Percentiles rank a stretch among this genome's conserved stretches.
Evolutionary conservation across 768 basidiomycete species (phyloP).

Genomic region (Mycena crocata): DNA sequence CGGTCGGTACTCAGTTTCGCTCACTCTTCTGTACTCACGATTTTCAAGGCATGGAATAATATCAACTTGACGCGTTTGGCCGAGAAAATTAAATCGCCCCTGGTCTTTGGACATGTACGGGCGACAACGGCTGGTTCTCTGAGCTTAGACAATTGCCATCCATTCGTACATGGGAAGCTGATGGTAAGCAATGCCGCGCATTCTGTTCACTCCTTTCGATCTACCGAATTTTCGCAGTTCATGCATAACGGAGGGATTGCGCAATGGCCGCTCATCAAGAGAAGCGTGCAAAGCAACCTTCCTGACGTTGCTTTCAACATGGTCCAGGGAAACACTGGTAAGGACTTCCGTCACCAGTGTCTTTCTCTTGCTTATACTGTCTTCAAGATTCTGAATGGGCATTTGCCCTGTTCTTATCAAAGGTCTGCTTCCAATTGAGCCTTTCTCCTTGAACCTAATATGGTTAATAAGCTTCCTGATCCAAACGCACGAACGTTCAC

Average conservation of each 20-base stretch:
- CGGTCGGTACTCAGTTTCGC: constrained; percentile 59
- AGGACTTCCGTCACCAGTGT: constrained; percentile 14
- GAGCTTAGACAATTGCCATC: constrained; percentile 95
- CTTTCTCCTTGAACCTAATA: constrained; percentile 17
- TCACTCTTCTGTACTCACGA: not conserved
- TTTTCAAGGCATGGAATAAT: constrained; percentile 92
- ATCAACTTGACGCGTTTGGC: constrained; percentile 92
- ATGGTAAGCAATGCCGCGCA: constrained; percentile 68
- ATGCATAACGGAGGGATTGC: constrained; percentile 98
- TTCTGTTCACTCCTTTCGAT: constrained; percentile 3
- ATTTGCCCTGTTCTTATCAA: constrained; percentile 91
- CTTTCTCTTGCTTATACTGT: constrained; percentile 4
- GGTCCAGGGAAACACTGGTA: constrained; percentile 94
- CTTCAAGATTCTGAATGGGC: constrained; percentile 93
- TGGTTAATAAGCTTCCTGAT: constrained; percentile 75
- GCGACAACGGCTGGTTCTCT: constrained; percentile 93
- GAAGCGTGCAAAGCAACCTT: constrained; percentile 79
- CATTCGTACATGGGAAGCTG: constrained; percentile 90
- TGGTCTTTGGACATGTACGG: constrained; percentile 96
- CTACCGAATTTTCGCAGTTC: constrained; percentile 63
- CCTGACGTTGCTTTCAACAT: constrained; percentile 88
- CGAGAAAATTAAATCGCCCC: constrained; percentile 95
- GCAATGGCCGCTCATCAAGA: constrained; percentile 84
- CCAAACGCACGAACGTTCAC: constrained; percentile 82
- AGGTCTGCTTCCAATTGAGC: constrained; percentile 53